Evolutionary conservation across 495 filamentous ascomycete species (phyloP).

Genomic region (Rusavskia elegans): DNA sequence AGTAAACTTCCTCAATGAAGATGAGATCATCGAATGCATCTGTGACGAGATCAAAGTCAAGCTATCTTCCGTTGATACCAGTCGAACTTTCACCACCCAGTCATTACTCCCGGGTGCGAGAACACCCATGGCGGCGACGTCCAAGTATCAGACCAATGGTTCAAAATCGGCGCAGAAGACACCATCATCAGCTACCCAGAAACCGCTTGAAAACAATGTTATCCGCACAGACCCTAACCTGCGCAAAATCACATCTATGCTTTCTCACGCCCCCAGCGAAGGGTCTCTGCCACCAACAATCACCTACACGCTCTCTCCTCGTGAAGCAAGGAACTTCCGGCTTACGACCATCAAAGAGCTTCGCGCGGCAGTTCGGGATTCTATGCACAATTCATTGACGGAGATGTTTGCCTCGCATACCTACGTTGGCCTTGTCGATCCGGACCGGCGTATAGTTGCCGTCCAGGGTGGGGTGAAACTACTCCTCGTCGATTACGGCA

Average conservation of each 20-base stretch:
- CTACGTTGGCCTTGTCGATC: conserved; percentile 88
- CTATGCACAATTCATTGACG: conserved; percentile 79
- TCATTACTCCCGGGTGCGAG: conserved; percentile 54
- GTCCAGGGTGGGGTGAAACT: conserved; percentile 90
- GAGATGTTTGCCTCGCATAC: conserved; percentile 81
- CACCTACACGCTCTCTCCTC: conserved; percentile 54
- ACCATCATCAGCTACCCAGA: conserved; percentile 30
- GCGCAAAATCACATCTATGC: conserved; percentile 93
- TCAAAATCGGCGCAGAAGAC: conserved; percentile 10
- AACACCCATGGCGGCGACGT: conserved; percentile 20
- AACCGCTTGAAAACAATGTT: conserved; percentile 74
- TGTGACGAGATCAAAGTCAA: conserved; percentile 67
- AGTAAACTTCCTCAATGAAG: conserved; percentile 96
- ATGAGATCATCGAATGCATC: conserved; percentile 84
- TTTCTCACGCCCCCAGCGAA: not conserved
- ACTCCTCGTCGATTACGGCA: conserved; percentile 87
- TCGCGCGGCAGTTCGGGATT: conserved; percentile 61
- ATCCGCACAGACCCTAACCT: conserved; percentile 80
- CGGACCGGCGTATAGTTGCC: conserved; percentile 69
- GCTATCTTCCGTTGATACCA: conserved; percentile 80
- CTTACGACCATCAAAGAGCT: conserved; percentile 71
- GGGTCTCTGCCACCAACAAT: conserved; percentile 31
- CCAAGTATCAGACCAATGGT: conserved; percentile 16
- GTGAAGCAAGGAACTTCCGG: conserved; percentile 49
- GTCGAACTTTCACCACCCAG: conserved; percentile 87